Evolutionary conservation across 768 basidiomycete genomes (phyloP), one percentile per base, ranked within the genome.

Genomic region (Boletus rubropictus): DNA sequence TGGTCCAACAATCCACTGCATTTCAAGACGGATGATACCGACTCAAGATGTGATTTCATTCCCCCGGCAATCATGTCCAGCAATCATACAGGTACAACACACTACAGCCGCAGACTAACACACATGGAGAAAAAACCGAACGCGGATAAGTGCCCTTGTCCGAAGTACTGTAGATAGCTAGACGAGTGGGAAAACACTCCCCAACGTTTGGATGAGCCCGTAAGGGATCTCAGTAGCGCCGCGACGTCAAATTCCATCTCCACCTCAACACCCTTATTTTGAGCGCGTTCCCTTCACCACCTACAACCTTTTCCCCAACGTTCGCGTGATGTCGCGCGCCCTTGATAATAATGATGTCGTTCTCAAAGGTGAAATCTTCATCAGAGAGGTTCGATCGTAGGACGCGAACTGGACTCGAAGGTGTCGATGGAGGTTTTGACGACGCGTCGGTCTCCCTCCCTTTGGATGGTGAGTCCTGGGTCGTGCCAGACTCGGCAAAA

Each of bases 241-340:
- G 7, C 5, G 28, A 12, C 20, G 12, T 31, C 15, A 33, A 14
- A 38, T 55, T 45, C 63, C 63, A 64, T 22, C 58, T 44, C 63
- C 63, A 64, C 33, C 63, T 51, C 29, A 63, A 31, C 36, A 67
- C 65, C 45, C 52, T 54, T 39, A 67, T 44, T 28, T 45, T 40
- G 27, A 67, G 22, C n/a, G 35, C 37, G n/a, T 48, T 43, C n/a
- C 33, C 18, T 8, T 25, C 17, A 3, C 29, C 28, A 18, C 62
- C 60, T 0, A 58, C 33, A 6, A 20, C 44, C 55, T 60, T 60
- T 4, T 34, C 28, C 3, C 44, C 44, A 9, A 54, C 55, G 15
- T 42, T 55, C 15, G 10, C 5, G 7, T 12, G 41, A 2, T 42
- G 46, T 9, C 38, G 31, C 1, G 36, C 18, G 7, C 45, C n/a